Evolutionary conservation across 176 grass and related monocot genomes (phyloP).

Genomic region (Rhipidocladum racemiflorum): DNA sequence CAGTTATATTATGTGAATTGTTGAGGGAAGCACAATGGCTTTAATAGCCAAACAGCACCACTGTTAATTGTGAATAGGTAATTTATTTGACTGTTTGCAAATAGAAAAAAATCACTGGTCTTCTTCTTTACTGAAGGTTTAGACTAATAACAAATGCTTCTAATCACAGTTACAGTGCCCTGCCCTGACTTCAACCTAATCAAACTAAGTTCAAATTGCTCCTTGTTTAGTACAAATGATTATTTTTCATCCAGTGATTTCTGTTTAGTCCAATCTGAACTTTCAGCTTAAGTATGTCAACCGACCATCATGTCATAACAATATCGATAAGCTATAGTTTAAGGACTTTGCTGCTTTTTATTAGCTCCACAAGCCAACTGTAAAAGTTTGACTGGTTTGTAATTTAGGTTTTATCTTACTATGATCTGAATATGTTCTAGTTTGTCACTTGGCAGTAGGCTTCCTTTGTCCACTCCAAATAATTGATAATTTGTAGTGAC

Average conservation of each 20-base stretch:
- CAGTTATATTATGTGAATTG: neutral
- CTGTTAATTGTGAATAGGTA: neutral
- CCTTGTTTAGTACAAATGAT: neutral
- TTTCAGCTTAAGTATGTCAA: neutral
- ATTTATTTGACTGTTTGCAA: neutral
- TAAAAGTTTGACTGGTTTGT: neutral
- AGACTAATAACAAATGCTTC: neutral
- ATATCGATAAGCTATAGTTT: neutral
- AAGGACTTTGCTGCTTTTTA: neutral
- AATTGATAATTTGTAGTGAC: neutral
- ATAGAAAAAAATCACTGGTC: neutral
- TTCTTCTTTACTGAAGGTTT: neutral
- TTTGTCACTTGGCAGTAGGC: neutral
- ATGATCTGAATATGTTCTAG: slow-evolving; percentile 4
- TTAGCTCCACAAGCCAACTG: neutral
- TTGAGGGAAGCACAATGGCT: neutral
- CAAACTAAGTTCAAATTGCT: neutral
- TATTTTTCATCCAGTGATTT: neutral
- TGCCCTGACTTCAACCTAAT: neutral
- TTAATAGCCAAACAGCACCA: neutral
- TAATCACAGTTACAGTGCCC: neutral
- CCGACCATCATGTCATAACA: neutral
- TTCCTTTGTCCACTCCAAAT: neutral
- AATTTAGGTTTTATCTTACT: neutral
- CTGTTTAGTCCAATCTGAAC: neutral